Conservation (phyloP, 257 asterid genomes). For the Salvia splendens region DNA sequence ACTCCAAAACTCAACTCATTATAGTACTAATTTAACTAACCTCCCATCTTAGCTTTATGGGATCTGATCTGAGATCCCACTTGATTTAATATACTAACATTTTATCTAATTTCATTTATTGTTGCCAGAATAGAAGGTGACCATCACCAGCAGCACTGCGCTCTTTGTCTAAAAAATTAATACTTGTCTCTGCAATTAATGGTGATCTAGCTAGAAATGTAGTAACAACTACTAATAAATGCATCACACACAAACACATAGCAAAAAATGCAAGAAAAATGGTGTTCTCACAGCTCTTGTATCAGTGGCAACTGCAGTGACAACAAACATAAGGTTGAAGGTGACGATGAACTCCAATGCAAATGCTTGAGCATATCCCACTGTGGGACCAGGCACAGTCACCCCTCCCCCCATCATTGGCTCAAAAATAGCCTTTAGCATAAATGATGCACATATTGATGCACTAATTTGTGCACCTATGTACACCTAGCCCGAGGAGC, state of each 20-base stretch:
- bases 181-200: constrained; percentile 35
- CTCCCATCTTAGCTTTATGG: constrained; percentile 17
- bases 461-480: constrained; percentile 78
- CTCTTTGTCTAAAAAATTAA: constrained; percentile 28
- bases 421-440: constrained; percentile 57
- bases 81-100: not conserved
- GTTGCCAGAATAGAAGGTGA: constrained; percentile 22
- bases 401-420: constrained; percentile 89
- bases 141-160: constrained; percentile 16
- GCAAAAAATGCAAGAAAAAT: not conserved
- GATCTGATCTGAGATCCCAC: constrained; percentile 44
- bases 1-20: constrained; percentile 21
- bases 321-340: constrained; percentile 91
- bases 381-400: constrained; percentile 51
- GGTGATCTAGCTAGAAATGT: not conserved
- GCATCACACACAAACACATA: too few species aligned
- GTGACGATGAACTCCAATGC: constrained; percentile 74
- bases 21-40: not conserved
- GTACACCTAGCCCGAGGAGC: constrained; percentile 62
- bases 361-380: constrained; percentile 63
- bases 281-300: constrained; percentile 74
- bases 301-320: constrained; percentile 89
- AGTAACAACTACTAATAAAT: not conserved
- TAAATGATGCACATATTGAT: constrained; percentile 61
- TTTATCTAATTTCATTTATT: not conserved